phyloP scores from a whole-genome alignment of 2,329 filamentous ascomycete species.

The Raffaelea ambrosiae region DNA sequence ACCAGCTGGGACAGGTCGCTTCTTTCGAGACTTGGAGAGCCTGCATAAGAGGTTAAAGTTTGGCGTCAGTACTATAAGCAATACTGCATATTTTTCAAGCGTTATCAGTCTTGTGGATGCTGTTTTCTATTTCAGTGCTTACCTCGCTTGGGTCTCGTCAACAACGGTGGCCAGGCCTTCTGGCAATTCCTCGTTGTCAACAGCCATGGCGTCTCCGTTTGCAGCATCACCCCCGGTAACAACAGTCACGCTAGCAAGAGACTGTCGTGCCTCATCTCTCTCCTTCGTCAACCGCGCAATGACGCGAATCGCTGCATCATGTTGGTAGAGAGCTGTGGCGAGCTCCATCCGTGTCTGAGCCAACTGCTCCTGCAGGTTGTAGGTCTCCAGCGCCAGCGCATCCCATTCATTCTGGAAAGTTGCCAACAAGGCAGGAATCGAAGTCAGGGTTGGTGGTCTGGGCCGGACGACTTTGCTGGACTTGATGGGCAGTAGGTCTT shows the following conservation, averaged over 20 bases:
- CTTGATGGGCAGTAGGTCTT: constrained; percentile 85
- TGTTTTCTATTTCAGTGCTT: constrained; percentile 30
- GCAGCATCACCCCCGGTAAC: constrained; percentile 32
- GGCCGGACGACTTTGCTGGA: constrained; percentile 76
- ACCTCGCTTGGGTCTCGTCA: constrained; percentile 73
- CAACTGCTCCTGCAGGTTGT: constrained; percentile 82
- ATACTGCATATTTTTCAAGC: too few species aligned
- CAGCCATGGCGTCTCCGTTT: constrained; percentile 73
- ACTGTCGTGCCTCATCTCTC: constrained; percentile 84
- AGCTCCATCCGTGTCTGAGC: constrained; percentile 88
- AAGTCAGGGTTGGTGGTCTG: constrained; percentile 86
- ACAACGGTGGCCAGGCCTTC: constrained; percentile 64
- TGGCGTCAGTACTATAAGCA: constrained; percentile 2
- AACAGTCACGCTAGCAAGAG: constrained; percentile 77
- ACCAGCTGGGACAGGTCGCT: constrained; percentile 73
- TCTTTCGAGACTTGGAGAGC: constrained; percentile 80
- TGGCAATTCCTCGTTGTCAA: constrained; percentile 72
- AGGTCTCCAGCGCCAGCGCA: constrained; percentile 81
- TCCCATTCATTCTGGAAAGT: constrained; percentile 99
- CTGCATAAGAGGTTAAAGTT: constrained; percentile 38
- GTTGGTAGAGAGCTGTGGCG: constrained; percentile 87
- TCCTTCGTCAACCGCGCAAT: constrained; percentile 88
- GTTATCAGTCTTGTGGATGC: too few species aligned
- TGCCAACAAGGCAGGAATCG: constrained; percentile 86
- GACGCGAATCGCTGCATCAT: constrained; percentile 92